Evolutionary conservation across 768 basidiomycete species (phyloP).

Genomic region (Rhizopogon salebrosus): DNA sequence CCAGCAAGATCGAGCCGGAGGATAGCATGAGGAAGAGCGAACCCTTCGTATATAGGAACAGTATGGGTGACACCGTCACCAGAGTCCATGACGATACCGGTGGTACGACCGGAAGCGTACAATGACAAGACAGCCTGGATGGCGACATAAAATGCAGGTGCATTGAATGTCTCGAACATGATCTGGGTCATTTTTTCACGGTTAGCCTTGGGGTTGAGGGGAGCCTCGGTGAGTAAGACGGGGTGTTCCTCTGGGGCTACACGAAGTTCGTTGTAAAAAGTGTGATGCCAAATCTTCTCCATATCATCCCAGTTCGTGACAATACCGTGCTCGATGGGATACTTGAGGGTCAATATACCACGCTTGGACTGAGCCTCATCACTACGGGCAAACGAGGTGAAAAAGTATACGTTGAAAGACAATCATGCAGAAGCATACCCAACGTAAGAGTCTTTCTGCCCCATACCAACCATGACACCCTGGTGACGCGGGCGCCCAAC

Average conservation of each 20-base stretch:
- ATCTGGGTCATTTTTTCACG: constrained; percentile 75
- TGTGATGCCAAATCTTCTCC: constrained; percentile 99
- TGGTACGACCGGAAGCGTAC: constrained; percentile 93
- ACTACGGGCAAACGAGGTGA: constrained; percentile 31
- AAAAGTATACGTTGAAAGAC: constrained; percentile 4
- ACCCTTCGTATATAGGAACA: constrained; percentile 95
- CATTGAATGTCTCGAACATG: constrained; percentile 78
- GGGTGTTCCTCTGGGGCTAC: constrained; percentile 77
- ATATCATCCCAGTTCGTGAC: constrained; percentile 99
- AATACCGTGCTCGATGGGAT: constrained; percentile 91
- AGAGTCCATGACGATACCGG: constrained; percentile 92
- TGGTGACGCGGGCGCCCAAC: constrained; percentile 93
- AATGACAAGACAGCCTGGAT: constrained; percentile 73
- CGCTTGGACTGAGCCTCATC: constrained; percentile 94
- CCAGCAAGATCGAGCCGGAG: constrained; percentile 89
- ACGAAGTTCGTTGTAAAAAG: constrained; percentile 83
- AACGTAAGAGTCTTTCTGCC: constrained; percentile 93
- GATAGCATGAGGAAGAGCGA: constrained; percentile 89
- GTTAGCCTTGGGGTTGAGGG: constrained; percentile 70
- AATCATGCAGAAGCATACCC: constrained; percentile 47
- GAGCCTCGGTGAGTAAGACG: constrained; percentile 66
- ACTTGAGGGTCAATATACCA: constrained; percentile 89
- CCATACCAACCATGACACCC: constrained; percentile 97
- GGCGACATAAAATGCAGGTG: constrained; percentile 69
- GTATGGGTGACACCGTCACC: constrained; percentile 96